Evolutionary conservation across 805 yeast species (phyloP).

Genomic region (Saturnispora halmiae): DNA sequence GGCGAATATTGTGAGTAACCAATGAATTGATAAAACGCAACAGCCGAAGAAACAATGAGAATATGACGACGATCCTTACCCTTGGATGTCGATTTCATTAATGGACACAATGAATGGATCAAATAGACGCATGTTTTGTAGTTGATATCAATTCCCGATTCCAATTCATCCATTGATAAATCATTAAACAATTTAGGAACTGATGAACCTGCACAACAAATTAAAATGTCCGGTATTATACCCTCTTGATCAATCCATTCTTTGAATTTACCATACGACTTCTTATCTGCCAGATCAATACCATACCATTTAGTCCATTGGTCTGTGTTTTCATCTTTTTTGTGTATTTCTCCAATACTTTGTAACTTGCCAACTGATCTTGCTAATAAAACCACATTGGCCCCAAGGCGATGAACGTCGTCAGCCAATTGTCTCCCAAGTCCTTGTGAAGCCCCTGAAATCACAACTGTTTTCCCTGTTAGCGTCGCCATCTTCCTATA

Average conservation of each 20-base stretch:
- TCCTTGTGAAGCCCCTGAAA: slow-evolving; percentile 96
- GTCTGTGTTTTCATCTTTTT: slow-evolving; percentile 19
- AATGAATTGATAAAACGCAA: slow-evolving; percentile 77
- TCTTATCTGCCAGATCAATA: slow-evolving; percentile 59
- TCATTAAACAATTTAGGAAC: slow-evolving; percentile 72
- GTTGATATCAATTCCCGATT: slow-evolving; percentile 54
- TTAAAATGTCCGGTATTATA: slow-evolving; percentile 55
- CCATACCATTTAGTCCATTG: slow-evolving; percentile 34
- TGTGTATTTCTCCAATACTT: slow-evolving; percentile 28
- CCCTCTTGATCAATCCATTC: slow-evolving; percentile 20
- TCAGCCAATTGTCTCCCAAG: slow-evolving; percentile 73
- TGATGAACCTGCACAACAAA: slow-evolving; percentile 86
- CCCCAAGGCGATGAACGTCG: slow-evolving; percentile 36
- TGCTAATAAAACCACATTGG: slow-evolving; percentile 67
- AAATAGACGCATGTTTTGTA: slow-evolving; percentile 67
- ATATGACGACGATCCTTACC: slow-evolving; percentile 36
- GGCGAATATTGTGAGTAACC: slow-evolving; percentile 94
- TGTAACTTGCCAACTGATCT: slow-evolving; percentile 57
- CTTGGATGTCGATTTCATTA: slow-evolving; percentile 8
- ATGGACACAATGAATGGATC: slow-evolving; percentile 50
- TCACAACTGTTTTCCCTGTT: slow-evolving; percentile 48
- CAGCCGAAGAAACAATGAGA: slow-evolving; percentile 63
- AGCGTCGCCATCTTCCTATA: background rate
- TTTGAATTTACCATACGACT: slow-evolving; percentile 33
- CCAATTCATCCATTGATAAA: slow-evolving; percentile 47